Percentiles rank a stretch among this genome's conserved stretches.
Evolutionary conservation across 495 filamentous ascomycete species (phyloP).

Genomic region (Xylaria telfairii): DNA sequence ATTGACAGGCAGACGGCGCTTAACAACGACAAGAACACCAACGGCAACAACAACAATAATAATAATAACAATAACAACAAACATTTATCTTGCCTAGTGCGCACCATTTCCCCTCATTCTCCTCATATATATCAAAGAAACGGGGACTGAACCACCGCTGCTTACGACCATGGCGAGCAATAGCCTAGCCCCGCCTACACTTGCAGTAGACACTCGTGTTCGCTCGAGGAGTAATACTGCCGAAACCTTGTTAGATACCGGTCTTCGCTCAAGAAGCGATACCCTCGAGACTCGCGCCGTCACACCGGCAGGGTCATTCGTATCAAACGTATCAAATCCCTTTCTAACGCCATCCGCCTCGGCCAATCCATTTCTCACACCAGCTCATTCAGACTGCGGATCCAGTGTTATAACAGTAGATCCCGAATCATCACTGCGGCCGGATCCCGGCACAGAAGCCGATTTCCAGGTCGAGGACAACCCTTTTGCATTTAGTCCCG

Average conservation of each 20-base stretch:
- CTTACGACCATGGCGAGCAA: conserved; percentile 31
- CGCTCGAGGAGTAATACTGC: conserved; percentile 39
- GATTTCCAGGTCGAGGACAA: conserved; percentile 80
- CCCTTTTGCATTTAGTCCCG: conserved; percentile 81
- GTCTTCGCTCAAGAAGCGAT: conserved; percentile 38
- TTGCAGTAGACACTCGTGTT: conserved; percentile 33
- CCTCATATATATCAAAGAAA: conserved; percentile 2
- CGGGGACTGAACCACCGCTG: neutral
- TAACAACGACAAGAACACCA: neutral
- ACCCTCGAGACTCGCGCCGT: conserved; percentile 37
- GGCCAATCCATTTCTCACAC: conserved; percentile 35
- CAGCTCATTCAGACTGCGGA: conserved; percentile 36
- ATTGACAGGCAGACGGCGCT: neutral
- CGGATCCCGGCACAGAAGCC: conserved; percentile 72
- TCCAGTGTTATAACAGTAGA: conserved; percentile 34
- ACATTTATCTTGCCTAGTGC: neutral
- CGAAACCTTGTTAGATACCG: conserved; percentile 32
- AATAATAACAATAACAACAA: neutral
- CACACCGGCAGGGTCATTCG: conserved; percentile 34
- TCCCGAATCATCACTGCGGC: conserved; percentile 39
- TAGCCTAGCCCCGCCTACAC: conserved; percentile 34
- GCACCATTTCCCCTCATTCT: neutral
- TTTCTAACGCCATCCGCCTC: conserved; percentile 38
- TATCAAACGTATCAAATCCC: conserved; percentile 36
- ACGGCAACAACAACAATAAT: neutral